Base-by-base conservation (phyloP, 2,329 filamentous ascomycete species). In the Arthrocladium fulminans region DNA sequence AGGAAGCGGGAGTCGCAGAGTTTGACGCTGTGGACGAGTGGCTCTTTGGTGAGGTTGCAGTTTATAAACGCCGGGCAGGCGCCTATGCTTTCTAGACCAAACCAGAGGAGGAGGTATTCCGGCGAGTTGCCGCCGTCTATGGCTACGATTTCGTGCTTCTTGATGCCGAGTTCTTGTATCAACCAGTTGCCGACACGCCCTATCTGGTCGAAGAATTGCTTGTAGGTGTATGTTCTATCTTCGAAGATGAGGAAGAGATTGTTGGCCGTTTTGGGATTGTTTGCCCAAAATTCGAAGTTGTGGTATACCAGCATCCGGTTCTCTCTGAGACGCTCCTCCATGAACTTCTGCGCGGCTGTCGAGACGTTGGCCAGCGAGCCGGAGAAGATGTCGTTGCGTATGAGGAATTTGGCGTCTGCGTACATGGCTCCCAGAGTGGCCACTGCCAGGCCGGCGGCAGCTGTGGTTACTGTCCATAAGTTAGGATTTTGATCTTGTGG, bases 21-120 rank as follows among this genome's bases (percentile, higher is more conserved):
- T 54, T 71, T 73, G 32, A 86, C 61, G 43, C 81, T 85, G 63
- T 86, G 82, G 29, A 83, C 58, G 52, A 87, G 63, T 1, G 81
- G 76, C 52, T 80, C 74, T 0, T 76, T 78, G 1, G 73, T 70
- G 6, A 87, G 67, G 59, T 59, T 59, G 60, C 81, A 79, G 61
- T 87, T 87, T 60, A 87, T 82, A 63, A 84, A 74, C 1, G 83
- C 82, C 0, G 83, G 83, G 0, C 79, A 79, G 12, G 79, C 79
- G 3, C 82, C 82, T 47, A 86, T 76, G 4, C 78, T 73, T 71
- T 77, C 78, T 2, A 83, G 65, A 0, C 75, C 83, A 30, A 86
- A 60, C 77, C 81, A 83, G 1, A 75, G 74, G 38, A 84, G 76
- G 4, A 83, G 56, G 54, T 85, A 85, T 51, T 86, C 81, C 0